Base-by-base conservation (phyloP, 2,329 filamentous ascomycete genomes). In the Trichoderma cornu-damae region DNA sequence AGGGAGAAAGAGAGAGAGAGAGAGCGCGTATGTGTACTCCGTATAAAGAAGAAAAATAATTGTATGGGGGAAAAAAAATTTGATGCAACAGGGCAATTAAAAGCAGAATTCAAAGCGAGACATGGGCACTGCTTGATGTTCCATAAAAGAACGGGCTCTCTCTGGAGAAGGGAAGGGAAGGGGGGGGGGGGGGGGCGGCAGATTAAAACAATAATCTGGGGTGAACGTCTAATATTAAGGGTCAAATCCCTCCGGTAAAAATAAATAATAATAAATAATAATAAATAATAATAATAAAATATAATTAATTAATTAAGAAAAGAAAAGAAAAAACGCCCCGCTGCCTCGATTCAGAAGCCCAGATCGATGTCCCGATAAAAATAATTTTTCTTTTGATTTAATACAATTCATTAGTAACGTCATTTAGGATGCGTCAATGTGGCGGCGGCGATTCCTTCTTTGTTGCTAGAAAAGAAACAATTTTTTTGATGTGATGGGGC, bases 191-290 rank as follows among this genome's bases (percentile, higher is more conserved):
- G 18, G 4, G 16, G 11, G 26, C 14, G 14, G 44, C 44, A 47
- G 26, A 47, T 47, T 47, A 47, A 34, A 47, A 24, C 12, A 47
- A n/a, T n/a, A 47, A 47, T 47, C 44, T 34, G 44, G 44, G 44
- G 44, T 34, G 44, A n/a, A 47, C 28, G 44, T 22, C 44, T 47
- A 47, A 47, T 47, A 47, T 47, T 47, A 47, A 47, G 44, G 44
- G 44, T 47, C 44, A 47, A 46, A 46, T 34, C 28, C n/a, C 44
- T 47, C 44, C 44, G 44, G n/a, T n/a, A n/a, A n/a, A n/a, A n/a
- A n/a, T n/a, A n/a, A n/a, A n/a, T n/a, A n/a, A n/a, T n/a, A n/a
- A n/a, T n/a, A n/a, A n/a, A n/a, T n/a, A n/a, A n/a, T n/a, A n/a
- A n/a, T n/a, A n/a, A n/a, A n/a, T n/a, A n/a, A n/a, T n/a, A n/a